Conservation (phyloP, 192 early-diverging fungal species). For the Backusella circina region DNA sequence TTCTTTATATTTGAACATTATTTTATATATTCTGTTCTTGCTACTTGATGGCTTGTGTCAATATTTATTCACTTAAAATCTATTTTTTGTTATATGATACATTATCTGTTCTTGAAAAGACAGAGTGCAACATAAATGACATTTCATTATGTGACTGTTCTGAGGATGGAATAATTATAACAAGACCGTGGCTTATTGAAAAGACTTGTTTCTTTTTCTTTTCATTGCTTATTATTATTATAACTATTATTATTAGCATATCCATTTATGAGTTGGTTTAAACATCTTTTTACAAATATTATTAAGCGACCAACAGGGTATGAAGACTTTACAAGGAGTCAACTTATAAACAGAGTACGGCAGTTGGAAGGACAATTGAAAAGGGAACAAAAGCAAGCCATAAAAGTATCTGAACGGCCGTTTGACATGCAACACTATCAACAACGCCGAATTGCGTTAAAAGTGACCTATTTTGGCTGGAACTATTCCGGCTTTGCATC, state of each 20-base stretch:
- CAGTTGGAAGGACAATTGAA: slow-evolving; percentile 34
- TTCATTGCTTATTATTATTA: background rate
- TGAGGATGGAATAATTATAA: background rate
- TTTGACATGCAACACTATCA: slow-evolving; percentile 82
- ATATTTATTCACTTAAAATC: too few relatives aligned
- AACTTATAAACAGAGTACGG: slow-evolving; percentile 49
- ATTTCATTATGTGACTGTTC: background rate
- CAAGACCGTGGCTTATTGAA: background rate
- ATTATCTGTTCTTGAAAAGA: too few relatives aligned
- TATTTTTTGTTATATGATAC: too few relatives aligned
- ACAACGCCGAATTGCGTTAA: slow-evolving; percentile 77
- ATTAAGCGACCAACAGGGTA: slow-evolving; percentile 23
- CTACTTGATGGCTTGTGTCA: too few relatives aligned
- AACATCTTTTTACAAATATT: background rate
- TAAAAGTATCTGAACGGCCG: slow-evolving; percentile 11
- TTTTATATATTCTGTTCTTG: too few relatives aligned
- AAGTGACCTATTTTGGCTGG: slow-evolving; percentile 90
- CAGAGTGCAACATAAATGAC: too few relatives aligned
- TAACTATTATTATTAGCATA: background rate
- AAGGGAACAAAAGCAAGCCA: background rate
- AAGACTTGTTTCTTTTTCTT: background rate
- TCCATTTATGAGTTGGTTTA: background rate
- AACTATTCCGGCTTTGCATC: slow-evolving; percentile 82
- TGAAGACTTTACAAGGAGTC: slow-evolving; percentile 48
- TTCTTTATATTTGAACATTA: too few relatives aligned